Evolutionary conservation across 1,284 basidiomycete genomes (phyloP).

Genomic region (Ceratobasidium sp.): DNA sequence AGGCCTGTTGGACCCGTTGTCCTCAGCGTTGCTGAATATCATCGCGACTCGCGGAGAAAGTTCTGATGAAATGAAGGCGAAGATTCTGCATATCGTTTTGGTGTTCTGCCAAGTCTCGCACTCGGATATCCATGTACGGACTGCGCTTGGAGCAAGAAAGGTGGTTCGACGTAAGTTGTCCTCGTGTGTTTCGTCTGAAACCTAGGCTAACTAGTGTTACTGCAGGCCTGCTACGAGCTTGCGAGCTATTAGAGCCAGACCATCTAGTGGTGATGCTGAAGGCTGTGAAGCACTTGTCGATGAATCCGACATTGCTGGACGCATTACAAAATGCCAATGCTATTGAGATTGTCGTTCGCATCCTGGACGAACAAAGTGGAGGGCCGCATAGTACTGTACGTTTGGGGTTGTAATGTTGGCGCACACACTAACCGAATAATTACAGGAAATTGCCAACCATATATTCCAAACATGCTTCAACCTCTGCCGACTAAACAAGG

Average conservation of each 20-base stretch:
- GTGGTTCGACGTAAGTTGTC: slow-evolving; percentile 78
- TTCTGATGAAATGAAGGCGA: slow-evolving; percentile 80
- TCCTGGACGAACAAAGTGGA: slow-evolving; percentile 83
- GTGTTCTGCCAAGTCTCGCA: slow-evolving; percentile 97
- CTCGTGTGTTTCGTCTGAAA: background rate
- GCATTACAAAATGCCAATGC: slow-evolving; percentile 96
- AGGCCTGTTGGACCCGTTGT: slow-evolving; percentile 91
- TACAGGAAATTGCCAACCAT: slow-evolving; percentile 90
- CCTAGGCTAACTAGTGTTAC: background rate
- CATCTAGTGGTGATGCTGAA: slow-evolving; percentile 91
- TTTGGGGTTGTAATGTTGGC: slow-evolving; percentile 38
- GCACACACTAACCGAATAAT: slow-evolving; percentile 16
- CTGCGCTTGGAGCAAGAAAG: slow-evolving; percentile 88
- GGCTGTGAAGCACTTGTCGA: slow-evolving; percentile 95
- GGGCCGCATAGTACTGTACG: slow-evolving; percentile 84
- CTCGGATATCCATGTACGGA: slow-evolving; percentile 90
- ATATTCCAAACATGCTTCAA: slow-evolving; percentile 96
- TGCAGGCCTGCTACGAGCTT: slow-evolving; percentile 82
- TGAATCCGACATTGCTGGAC: slow-evolving; percentile 89
- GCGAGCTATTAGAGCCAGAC: slow-evolving; percentile 83
- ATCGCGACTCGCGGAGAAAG: slow-evolving; percentile 77
- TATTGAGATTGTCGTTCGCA: slow-evolving; percentile 86
- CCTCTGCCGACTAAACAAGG: slow-evolving; percentile 92
- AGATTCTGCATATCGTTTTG: slow-evolving; percentile 89
- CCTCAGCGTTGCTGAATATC: slow-evolving; percentile 88